These are phyloP conservation scores for Chrysoporthe austroafricana DNA, from an alignment of 2,329 filamentous ascomycete species.

Conservation along the genomic window DNA sequence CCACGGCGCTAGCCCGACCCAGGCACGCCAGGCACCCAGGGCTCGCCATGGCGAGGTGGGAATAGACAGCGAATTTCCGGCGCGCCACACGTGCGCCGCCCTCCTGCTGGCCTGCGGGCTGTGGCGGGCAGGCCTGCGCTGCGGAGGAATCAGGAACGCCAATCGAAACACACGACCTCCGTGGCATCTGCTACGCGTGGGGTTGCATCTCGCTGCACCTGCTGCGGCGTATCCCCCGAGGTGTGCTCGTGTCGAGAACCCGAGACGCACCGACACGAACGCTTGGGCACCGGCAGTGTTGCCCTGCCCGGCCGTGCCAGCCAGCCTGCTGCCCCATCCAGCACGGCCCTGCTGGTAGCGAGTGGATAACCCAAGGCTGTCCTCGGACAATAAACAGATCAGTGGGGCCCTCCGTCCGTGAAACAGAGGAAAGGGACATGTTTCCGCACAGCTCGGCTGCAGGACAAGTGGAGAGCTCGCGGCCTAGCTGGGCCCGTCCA, in stretches of 20 bases:
- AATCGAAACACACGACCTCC: neutral
- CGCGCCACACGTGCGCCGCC: neutral
- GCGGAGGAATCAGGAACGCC: conserved; percentile 2
- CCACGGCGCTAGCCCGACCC: neutral
- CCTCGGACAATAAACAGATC: neutral
- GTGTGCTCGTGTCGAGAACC: no score
- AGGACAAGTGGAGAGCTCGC: neutral
- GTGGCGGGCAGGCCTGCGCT: neutral
- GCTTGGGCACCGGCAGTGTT: no score
- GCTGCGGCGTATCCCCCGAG: no score
- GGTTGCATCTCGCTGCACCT: no score
- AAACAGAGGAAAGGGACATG: neutral
- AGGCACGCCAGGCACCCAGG: neutral
- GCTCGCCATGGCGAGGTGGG: neutral
- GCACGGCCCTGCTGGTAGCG: no score
- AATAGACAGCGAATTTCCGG: conserved; percentile 5
- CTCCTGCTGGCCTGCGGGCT: neutral
- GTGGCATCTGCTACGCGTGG: neutral
- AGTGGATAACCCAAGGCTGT: neutral
- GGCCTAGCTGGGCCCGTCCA: neutral
- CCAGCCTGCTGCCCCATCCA: no score
- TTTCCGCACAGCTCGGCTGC: neutral
- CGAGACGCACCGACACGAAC: no score
- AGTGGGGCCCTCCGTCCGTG: no score
- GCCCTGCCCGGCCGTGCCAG: no score